A percentile compares a stretch with the other conserved stretches of the same genome.
Conservation (phyloP, 495 filamentous ascomycete genomes). For the Parachaetomium inaequale region DNA sequence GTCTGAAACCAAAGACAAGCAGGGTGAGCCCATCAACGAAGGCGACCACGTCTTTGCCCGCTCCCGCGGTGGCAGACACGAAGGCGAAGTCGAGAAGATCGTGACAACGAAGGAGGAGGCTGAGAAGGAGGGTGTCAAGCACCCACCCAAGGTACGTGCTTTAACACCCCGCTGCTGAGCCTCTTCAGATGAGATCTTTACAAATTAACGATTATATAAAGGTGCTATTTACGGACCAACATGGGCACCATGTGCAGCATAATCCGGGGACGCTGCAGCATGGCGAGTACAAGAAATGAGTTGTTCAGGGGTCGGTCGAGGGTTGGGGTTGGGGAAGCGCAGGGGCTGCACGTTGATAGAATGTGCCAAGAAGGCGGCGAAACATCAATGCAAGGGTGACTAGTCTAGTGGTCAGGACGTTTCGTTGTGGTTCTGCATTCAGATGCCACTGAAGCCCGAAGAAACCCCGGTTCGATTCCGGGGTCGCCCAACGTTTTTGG, state of each 20-base stretch:
- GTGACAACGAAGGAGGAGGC: conserved; percentile 36
- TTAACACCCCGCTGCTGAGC: not conserved
- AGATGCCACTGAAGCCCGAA: conserved; percentile 12
- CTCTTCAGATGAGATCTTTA: not conserved
- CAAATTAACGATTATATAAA: not conserved
- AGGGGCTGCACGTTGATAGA: not conserved
- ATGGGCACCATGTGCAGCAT: conserved; percentile 38
- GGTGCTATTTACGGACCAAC: conserved; percentile 37
- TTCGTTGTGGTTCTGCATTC: conserved; percentile 16
- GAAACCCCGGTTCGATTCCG: conserved; percentile 29
- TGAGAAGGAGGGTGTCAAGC: conserved; percentile 37
- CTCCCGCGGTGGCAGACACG: conserved; percentile 33
- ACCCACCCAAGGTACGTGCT: conserved; percentile 40
- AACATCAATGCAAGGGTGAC: conserved; percentile 13
- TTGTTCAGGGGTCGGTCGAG: not conserved
- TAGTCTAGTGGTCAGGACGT: conserved; percentile 25
- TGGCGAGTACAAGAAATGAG: conserved; percentile 17
- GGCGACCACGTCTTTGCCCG: conserved; percentile 39
- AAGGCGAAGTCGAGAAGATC: conserved; percentile 41
- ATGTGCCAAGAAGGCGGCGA: not conserved
- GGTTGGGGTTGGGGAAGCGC: not conserved
- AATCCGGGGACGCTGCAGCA: conserved; percentile 36
- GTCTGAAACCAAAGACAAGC: conserved; percentile 34
- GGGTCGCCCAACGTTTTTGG: conserved; percentile 17
- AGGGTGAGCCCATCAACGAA: conserved; percentile 33